phyloP scores from a whole-genome alignment of 2,329 filamentous ascomycete species.

The Aureobasidium sp. region DNA sequence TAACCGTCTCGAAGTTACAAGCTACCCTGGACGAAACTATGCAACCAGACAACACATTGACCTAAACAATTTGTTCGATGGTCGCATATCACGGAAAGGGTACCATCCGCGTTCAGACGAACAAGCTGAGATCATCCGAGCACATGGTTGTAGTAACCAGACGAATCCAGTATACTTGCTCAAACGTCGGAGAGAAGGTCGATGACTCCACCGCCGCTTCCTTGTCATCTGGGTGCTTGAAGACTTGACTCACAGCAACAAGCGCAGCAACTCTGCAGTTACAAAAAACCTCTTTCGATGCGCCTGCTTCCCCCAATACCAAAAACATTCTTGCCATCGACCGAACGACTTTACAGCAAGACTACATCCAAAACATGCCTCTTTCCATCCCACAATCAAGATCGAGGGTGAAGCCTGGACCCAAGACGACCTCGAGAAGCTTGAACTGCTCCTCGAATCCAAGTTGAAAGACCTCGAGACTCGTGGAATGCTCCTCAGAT shows the following conservation, averaged over 20 bases:
- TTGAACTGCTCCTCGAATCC: neutral
- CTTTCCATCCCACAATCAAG: neutral
- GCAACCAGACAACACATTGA: too few species aligned
- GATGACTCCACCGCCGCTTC: neutral
- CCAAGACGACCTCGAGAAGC: neutral
- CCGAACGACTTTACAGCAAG: neutral
- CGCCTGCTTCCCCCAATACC: neutral
- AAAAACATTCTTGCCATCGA: neutral
- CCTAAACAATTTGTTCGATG: too few species aligned
- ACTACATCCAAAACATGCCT: neutral
- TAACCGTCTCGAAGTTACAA: neutral
- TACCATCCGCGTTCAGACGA: too few species aligned
- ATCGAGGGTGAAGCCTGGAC: neutral
- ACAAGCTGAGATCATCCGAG: too few species aligned
- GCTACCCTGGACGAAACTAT: too few species aligned
- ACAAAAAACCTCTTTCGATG: neutral
- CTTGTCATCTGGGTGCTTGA: neutral
- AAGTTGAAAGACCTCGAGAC: neutral
- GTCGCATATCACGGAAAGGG: too few species aligned
- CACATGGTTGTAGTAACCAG: neutral
- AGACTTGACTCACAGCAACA: neutral
- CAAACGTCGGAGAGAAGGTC: neutral
- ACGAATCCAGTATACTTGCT: neutral
- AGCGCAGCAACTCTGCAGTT: neutral
- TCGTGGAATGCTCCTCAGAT: too few species aligned